phyloP scores from a whole-genome alignment of 192 early-diverging fungal species.

The Linnemannia schmuckeri region DNA sequence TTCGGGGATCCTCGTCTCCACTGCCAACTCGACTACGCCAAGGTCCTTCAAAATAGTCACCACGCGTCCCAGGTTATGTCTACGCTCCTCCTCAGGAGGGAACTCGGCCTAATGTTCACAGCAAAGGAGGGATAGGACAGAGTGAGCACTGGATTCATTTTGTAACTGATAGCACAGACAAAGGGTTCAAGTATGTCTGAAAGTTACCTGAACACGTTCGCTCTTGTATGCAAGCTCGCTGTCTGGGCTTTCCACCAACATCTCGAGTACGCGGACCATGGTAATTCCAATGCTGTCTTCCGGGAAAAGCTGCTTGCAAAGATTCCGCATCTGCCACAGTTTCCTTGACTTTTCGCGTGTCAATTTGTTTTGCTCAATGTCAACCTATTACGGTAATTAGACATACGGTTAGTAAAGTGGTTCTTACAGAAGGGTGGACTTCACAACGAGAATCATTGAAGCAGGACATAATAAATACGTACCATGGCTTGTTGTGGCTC shows the following conservation, averaged over 20 bases:
- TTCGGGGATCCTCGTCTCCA: conserved; percentile 17
- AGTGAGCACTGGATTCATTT: not conserved
- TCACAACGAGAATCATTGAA: not conserved
- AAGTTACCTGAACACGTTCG: conserved; percentile 37
- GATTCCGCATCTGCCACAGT: conserved; percentile 40
- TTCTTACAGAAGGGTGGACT: not conserved
- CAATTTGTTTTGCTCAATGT: conserved; percentile 28
- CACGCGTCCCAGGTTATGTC: conserved; percentile 48
- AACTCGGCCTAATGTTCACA: conserved; percentile 28
- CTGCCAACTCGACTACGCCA: conserved; percentile 27
- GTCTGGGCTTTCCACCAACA: conserved; percentile 30
- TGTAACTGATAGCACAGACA: not conserved
- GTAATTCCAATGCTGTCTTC: conserved; percentile 42
- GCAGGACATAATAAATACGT: not conserved
- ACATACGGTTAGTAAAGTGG: not conserved
- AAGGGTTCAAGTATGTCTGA: too few relatives aligned
- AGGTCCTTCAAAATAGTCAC: conserved; percentile 33
- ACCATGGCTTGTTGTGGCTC: conserved; percentile 32
- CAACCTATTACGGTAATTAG: conserved; percentile 13
- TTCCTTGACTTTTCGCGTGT: conserved; percentile 32
- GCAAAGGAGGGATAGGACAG: not conserved
- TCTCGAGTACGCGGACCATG: conserved; percentile 32
- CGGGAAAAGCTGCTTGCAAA: conserved; percentile 51
- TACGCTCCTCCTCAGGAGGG: conserved; percentile 43
- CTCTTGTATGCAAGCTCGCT: conserved; percentile 38